Evolutionary conservation across 2,329 filamentous ascomycete genomes (phyloP), one percentile per base, ranked within the genome.

Genomic region (Aspergillus sp.): DNA sequence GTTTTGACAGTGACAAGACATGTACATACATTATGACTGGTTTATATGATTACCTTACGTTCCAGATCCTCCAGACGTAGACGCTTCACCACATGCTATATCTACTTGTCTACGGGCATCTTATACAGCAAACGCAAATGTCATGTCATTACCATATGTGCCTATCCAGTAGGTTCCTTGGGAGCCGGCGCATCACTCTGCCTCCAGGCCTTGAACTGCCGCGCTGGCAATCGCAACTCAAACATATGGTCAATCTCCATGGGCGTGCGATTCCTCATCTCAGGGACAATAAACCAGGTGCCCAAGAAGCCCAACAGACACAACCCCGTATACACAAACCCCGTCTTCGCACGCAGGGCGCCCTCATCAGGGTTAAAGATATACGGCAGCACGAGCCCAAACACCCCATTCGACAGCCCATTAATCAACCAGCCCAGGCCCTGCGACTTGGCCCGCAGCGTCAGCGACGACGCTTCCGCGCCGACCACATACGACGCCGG

Each of bases 261-360:
- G 0, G 74, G 66, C 1, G 65, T 76, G 17, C 77, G 65, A 3
- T 76, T 76, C 63, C 77, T 78, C 68, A 81, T 82, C 60, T 84
- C 81, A 0, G 82, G 81, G 0, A 83, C 66, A 33, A 70, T 67
- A 10, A 73, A 65, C 67, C 72, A 84, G 0, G 75, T 72, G 0
- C 75, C 43, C 1, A 66, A 51, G 3, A 60, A 38, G 1, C 57
- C 67, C 0, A 73, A 2, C 0, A 70, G 5, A 54, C 66, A 71
- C n/a, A 70, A 56, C 0, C 59, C 73, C 10, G 64, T 61, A 53
- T 70, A 76, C 4, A 75, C 65, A 50, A 76, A 77, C 0, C 70
- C 75, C 0, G 70, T 71, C 54, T 76, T 76, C 0, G 68, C 73
- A 5, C 67, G 58, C 0, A 77, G 63, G 36, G 74, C 66, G 0